Evolutionary conservation across 2,329 filamentous ascomycete species (phyloP), one percentile per base, ranked within the genome.

Genomic region (Colletotrichum orbiculare): DNA sequence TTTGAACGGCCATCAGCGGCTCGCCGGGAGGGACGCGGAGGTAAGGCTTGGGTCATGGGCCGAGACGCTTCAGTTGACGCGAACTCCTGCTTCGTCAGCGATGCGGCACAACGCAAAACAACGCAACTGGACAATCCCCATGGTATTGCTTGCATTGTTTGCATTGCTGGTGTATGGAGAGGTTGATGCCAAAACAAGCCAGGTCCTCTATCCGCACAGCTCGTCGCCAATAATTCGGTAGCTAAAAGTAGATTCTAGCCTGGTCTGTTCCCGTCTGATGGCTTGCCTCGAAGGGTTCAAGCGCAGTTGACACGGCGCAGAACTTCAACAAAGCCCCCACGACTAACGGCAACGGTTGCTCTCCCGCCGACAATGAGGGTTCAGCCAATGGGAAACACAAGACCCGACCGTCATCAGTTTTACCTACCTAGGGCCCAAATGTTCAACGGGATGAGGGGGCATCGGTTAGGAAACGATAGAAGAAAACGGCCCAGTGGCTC

Each of bases 281-380:
- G 50, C 58, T 52, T 56, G 37, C 17, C 50, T 52, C 34, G 45
- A 62, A 56, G 12, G 17, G 58, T 47, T 15, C 47, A 62, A 62
- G 58, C 52, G 45, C 58, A 39, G 2, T 37, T 25, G 47, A 41
- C 53, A 62, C 52, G 7, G 41, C 48, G 45, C 35, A 61, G 25
- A 52, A 55, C 45, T 55, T 46, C 55, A 60, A 64, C 38, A 46
- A 50, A 52, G 50, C 41, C 45, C 62, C 50, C 4, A 25, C 25
- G 25, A 25, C 4, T 4, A 25, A 61, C 11, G 52, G 50, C 12
- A 60, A 17, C 43, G 43, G 37, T 7, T 10, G 34, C 49, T 25
- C 35, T 56, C 34, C 8, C 52, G 43, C 52, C 59, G 15, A 34
- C 42, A 3, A 42, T 55, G 34, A 45, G 47, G 50, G 34, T 12